phyloP scores from a whole-genome alignment of 78 protist species.

The Thecamonas trahens region DNA sequence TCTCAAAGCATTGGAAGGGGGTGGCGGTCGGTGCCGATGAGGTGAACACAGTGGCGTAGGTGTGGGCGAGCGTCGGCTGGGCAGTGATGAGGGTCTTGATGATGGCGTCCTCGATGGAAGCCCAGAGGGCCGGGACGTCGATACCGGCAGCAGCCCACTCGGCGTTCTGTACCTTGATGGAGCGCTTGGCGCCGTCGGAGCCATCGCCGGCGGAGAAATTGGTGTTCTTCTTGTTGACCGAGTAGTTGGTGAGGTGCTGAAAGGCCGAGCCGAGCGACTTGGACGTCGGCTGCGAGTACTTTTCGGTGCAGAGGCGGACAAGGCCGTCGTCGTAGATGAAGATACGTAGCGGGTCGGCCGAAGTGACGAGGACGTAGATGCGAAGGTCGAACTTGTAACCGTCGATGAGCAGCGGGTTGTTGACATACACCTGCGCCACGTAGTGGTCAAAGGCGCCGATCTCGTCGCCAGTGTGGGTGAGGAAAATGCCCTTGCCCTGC shows the following conservation, averaged over 20 bases:
- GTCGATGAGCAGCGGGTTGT: slow-evolving; percentile 17
- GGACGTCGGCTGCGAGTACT: slow-evolving; percentile 11
- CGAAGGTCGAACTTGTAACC: slow-evolving; percentile 44
- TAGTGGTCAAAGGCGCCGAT: background rate
- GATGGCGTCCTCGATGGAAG: slow-evolving; percentile 20
- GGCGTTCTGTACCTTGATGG: background rate
- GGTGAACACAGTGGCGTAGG: slow-evolving; percentile 7
- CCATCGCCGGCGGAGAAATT: slow-evolving; percentile 1
- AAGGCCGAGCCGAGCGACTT: background rate
- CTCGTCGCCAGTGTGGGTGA: slow-evolving; percentile 10
- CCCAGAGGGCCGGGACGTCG: slow-evolving; percentile 14
- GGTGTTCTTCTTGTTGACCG: slow-evolving; percentile 3
- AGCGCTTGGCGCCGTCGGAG: slow-evolving; percentile 31
- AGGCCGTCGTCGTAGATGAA: slow-evolving; percentile 48
- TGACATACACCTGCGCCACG: slow-evolving; percentile 39
- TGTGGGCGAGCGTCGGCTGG: slow-evolving; percentile 9
- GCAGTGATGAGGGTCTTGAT: slow-evolving; percentile 16
- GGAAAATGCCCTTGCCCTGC: slow-evolving; percentile 40
- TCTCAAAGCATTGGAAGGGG: slow-evolving; percentile 15
- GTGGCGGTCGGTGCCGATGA: background rate
- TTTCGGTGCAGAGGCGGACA: slow-evolving; percentile 35
- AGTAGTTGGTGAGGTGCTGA: background rate
- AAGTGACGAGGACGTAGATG: slow-evolving; percentile 52
- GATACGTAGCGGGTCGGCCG: slow-evolving; percentile 35
- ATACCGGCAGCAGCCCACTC: background rate